Evolutionary conservation across 305 asterid genomes (phyloP), one percentile per base, ranked within the genome.

Genomic region (Salvia sclarea): DNA sequence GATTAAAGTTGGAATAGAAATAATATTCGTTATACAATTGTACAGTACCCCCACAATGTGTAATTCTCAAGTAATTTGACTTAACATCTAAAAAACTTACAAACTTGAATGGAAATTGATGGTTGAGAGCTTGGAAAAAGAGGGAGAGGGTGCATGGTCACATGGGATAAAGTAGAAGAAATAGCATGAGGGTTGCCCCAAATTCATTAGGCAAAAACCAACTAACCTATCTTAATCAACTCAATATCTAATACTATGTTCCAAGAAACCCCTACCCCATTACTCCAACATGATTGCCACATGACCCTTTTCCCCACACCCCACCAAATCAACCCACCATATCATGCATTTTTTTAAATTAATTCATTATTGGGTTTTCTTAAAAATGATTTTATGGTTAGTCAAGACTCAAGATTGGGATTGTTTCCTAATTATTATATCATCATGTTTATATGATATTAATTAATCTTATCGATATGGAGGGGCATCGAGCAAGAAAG

Each of bases 161-260:
- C 81, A 83, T 86, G 94, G 93, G 76, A 79, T 61, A 82, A 78
- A 76, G 49, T 38, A 71, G 68, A 56, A 68, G 78, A 49, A 67
- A 64, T 61, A 49, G 60, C 88, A 83, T 80, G 88, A 83, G 85
- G 84, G 85, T 21, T 83, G 88, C 84, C 75, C 77, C 78, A 62
- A 69, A 50, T 72, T 71, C 41, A 53, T 31, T 54, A 67, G 82
- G 77, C 81, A 80, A 80, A 47, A 64, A 71, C 78, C 81, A 78
- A 83, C 76, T 75, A 79, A 73, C 60, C 72, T 64, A 71, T 83
- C 83, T 50, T 73, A 80, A 80, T 80, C 85, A 76, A 69, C 43
- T 58, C 79, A 55, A 30, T 75, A 35, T 61, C 77, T 67, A 72
- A 86, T 77, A 77, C 83, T 66, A 83, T 78, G 87, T 78, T 78